Evolutionary conservation across 805 yeast genomes (phyloP), one percentile per base, ranked within the genome.

Genomic region (Lipomyces kockii): DNA sequence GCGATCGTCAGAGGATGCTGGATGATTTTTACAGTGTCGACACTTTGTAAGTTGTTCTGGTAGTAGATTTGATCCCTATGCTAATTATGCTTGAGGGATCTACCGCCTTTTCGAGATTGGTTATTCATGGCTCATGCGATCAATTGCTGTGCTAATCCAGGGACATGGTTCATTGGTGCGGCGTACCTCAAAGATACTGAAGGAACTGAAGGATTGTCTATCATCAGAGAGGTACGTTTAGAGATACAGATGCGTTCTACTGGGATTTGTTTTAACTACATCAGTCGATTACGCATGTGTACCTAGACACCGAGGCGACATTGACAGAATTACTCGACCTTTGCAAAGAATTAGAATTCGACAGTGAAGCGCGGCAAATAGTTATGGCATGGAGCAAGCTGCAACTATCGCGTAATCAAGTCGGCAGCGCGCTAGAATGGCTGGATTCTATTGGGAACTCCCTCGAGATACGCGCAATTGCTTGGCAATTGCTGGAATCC

Each of bases 401-500:
- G 27, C 62, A 60, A 29, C 56, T 63, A 6, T 32, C 63, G 3
- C 37, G 49, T 12, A 60, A 62, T 12, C 37, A 62, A 9, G 34
- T 64, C 27, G 73, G 73, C 5, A 62, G 71, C 57, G 79, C 78
- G 3, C 58, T 77, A 17, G 63, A 65, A 11, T 69, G 65, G 61
- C 67, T 77, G n/a, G 73, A 70, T 58, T 58, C 39, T 32, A 67
- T 71, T 9, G 68, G 66, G 22, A 74, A 74, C 56, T 43, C 61
- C 25, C 54, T 61, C 22, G 72, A 72, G 11, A 60, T 77, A 2
- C 67, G 72, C 25, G 61, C 57, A 27, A 64, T 68, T 6, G 64
- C 67, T 27, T 77, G 79, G 79, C 39, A 63, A 17, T 60, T 77
- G 53, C 71, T 77, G 27, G 77, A 77, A 58, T 37, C 64, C 32